Evolutionary conservation across 306 rosid genomes (phyloP), one percentile per base, ranked within the genome.

Genomic region (Hippophae rhamnoides): DNA sequence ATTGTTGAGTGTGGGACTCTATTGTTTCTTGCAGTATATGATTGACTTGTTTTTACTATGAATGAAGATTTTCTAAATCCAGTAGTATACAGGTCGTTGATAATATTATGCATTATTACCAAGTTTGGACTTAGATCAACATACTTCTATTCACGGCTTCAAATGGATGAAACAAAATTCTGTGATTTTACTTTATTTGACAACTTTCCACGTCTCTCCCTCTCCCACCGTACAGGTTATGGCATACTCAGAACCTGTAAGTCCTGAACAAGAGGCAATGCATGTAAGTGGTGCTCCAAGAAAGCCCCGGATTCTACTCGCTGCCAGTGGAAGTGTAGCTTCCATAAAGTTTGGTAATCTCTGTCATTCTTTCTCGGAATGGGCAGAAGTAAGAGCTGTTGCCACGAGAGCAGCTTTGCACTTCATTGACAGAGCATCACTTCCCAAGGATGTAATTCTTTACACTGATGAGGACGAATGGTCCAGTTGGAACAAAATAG

Each of bases 251-350:
- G 90, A 83, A 65, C 58, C 77, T 61, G 74, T 13, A 25, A 48
- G 57, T 63, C 50, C 62, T 56, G 79, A 62, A 45, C 71, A 57
- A 14, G 80, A 76, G 42, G 52, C 70, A 43, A 62, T 55, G 63
- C 68, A 53, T 44, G 62, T 65, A 43, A 81, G 64, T 54, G 56
- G 58, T 60, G 61, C 61, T n/a, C 61, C 72, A 0, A 81, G 87
- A 66, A 90, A 61, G 79, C 98, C 98, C 41, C 76, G 83, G 63
- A 79, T 90, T 73, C 80, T 85, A 63, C 87, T 90, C 49, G 89
- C 84, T 62, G 89, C 96, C 13, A 74, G 96, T 43, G 96, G 96
- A 69, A 72, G 96, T 68, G 86, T 83, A 47, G 84, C 89, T 56
- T 76, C 96, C 23, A 62, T 70, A 13, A 85, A 81, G 73, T 87